Evolutionary conservation across 2,329 filamentous ascomycete species (phyloP), one percentile per base, ranked within the genome.

Genomic region (Phialophora chinensis): DNA sequence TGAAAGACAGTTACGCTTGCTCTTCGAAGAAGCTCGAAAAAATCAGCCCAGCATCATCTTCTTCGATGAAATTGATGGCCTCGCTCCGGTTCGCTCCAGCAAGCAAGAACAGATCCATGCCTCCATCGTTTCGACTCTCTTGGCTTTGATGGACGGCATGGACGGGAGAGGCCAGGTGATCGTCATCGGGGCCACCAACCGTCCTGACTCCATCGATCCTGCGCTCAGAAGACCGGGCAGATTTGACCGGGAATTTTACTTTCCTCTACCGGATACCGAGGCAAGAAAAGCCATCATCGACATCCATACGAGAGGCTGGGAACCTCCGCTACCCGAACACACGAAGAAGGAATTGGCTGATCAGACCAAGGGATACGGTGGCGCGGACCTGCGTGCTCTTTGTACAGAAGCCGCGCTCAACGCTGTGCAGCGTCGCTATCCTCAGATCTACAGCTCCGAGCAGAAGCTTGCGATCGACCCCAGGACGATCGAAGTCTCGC

Each of bases 91-190:
- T 38, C 87, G 95, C 73, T 98, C 95, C 12, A 97, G 94, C 79
- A 98, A 98, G 78, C 94, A 98, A 80, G 95, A 99, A 77, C 95
- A 99, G 79, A 98, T 98, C 66, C 95, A 99, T 79, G 93, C 95
- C 5, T 98, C 94, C 1, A 99, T 99, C 70, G 94, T 97, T 14
- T 96, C 93, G 1, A 97, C 93, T 1, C 81, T 97, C n/a, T 83
- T 97, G 66, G 93, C 93, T 0, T 80, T 97, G 74, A 97, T 97
- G 93, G 93, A 97, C 78, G 93, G 93, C 69, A 97, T 97, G 93
- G 94, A 97, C 75, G 93, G 93, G n/a, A 90, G 93, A 76, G 94
- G 94, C 33, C 95, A 99, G 78, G 95, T 99, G 67, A 96, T 99
- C 76, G 93, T 99, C 42, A 98, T 99, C 74, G 95, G 95, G 71